Conservation (phyloP, 331 rosid species). For the Ulmus americana region DNA sequence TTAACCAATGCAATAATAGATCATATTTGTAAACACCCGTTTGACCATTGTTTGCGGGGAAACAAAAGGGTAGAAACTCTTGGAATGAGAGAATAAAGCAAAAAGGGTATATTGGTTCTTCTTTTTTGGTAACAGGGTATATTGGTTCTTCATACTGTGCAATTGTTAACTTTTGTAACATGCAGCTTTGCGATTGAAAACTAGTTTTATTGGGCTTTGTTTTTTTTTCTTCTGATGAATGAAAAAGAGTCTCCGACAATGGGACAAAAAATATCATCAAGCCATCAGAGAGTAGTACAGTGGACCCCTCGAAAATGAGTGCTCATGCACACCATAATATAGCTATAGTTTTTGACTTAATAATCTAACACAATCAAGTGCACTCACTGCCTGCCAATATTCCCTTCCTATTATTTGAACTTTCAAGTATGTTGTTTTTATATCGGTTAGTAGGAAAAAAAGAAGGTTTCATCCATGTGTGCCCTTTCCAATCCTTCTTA, state of each 20-base stretch:
- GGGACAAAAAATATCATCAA: slow-evolving; percentile 30
- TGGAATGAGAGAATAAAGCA: slow-evolving; percentile 16
- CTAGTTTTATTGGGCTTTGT: slow-evolving; percentile 12
- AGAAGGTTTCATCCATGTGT: too few species aligned
- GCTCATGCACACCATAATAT: slow-evolving; percentile 17
- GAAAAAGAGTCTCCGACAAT: slow-evolving; percentile 31
- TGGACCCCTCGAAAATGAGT: slow-evolving; percentile 32
- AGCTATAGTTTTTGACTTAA: slow-evolving; percentile 15
- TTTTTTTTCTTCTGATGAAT: not conserved
- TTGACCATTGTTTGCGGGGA: slow-evolving; percentile 1
- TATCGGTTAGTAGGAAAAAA: too few species aligned
- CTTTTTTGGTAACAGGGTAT: too few species aligned
- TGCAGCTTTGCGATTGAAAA: slow-evolving; percentile 32
- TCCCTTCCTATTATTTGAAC: too few species aligned
- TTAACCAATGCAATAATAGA: too few species aligned
- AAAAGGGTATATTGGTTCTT: slow-evolving; percentile 12
- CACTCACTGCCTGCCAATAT: slow-evolving; percentile 15
- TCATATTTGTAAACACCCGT: not conserved
- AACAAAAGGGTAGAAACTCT: not conserved
- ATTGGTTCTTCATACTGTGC: slow-evolving; percentile 21
- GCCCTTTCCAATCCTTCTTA: too few species aligned
- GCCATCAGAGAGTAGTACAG: slow-evolving; percentile 27
- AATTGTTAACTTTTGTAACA: slow-evolving; percentile 4
- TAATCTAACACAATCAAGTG: slow-evolving; percentile 15
- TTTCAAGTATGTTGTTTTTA: too few species aligned